A percentile compares a stretch with the other conserved stretches of the same genome.
phyloP scores from a whole-genome alignment of 495 filamentous ascomycete genomes.

The Chaetomidium leptoderma region DNA sequence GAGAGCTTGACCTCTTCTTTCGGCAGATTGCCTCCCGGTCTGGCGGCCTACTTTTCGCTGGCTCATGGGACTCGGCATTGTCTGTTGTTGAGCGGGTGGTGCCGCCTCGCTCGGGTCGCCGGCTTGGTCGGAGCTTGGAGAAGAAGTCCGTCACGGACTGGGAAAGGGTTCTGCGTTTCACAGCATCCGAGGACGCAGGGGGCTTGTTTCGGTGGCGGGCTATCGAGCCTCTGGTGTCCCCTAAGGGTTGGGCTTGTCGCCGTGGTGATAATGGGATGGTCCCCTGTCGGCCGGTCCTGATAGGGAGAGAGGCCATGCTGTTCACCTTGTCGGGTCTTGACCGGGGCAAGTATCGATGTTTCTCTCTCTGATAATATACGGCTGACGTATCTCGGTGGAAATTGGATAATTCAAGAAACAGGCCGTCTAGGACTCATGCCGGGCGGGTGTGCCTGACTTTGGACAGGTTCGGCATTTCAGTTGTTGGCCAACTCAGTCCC shows the following conservation, averaged over 20 bases:
- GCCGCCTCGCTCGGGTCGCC: constrained; percentile 42
- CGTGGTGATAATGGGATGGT: background rate
- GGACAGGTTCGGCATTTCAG: background rate
- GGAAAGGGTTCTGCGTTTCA: constrained; percentile 13
- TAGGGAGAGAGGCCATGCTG: background rate
- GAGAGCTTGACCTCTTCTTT: background rate
- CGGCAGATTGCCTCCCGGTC: background rate
- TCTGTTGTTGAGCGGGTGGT: constrained; percentile 27
- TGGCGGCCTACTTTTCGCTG: background rate
- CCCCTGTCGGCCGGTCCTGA: background rate
- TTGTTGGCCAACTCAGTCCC: no score
- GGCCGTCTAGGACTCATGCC: background rate
- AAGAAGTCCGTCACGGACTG: constrained; percentile 30
- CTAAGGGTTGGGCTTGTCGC: background rate
- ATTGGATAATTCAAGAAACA: no score
- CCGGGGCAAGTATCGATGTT: background rate
- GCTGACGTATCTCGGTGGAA: no score
- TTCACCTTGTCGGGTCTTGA: background rate
- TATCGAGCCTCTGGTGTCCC: background rate
- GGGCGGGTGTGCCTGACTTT: background rate
- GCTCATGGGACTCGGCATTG: background rate
- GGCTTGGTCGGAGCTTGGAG: constrained; percentile 36
- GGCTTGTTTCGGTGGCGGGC: background rate
- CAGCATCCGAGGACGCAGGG: background rate
- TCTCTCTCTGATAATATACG: background rate